phyloP scores from a whole-genome alignment of 805 yeast species.

The Kazachstania taianensis region DNA sequence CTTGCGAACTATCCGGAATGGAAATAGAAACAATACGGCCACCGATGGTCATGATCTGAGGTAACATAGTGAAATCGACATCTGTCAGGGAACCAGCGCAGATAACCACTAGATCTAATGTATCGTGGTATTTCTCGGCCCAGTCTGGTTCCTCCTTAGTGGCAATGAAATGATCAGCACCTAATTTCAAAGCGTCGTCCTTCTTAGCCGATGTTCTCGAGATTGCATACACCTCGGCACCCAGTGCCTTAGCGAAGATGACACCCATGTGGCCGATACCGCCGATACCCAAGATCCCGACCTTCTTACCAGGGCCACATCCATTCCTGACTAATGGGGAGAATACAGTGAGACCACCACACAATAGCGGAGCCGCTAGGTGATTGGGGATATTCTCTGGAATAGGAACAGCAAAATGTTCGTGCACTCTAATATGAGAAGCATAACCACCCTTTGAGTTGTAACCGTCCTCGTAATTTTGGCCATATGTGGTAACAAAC shows the following conservation, averaged over 20 bases:
- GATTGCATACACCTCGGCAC: constrained; percentile 49
- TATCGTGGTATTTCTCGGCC: constrained; percentile 25
- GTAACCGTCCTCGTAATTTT: constrained; percentile 37
- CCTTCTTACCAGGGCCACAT: constrained; percentile 39
- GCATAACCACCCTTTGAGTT: constrained; percentile 59
- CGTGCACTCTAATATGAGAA: constrained; percentile 52
- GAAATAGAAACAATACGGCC: constrained; percentile 30
- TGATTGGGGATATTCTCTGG: constrained; percentile 45
- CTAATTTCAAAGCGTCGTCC: constrained; percentile 39
- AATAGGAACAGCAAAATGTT: constrained; percentile 51
- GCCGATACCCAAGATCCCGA: constrained; percentile 48
- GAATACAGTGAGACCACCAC: constrained; percentile 69
- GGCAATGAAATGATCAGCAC: constrained; percentile 46
- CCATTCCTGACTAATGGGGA: constrained; percentile 52
- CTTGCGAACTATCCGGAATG: constrained; percentile 14
- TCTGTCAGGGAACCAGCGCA: constrained; percentile 38
- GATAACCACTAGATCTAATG: constrained; percentile 38
- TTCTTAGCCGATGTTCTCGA: constrained; percentile 42
- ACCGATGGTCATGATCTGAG: constrained; percentile 20
- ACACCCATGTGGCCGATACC: constrained; percentile 50
- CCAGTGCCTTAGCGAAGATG: constrained; percentile 48
- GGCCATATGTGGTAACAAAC: constrained; percentile 38
- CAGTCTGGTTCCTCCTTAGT: constrained; percentile 41
- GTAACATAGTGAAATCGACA: constrained; percentile 30
- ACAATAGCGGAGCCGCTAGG: constrained; percentile 60